Evolutionary conservation across 2,329 filamentous ascomycete genomes (phyloP).

Genomic region (Dendryphion nanum): DNA sequence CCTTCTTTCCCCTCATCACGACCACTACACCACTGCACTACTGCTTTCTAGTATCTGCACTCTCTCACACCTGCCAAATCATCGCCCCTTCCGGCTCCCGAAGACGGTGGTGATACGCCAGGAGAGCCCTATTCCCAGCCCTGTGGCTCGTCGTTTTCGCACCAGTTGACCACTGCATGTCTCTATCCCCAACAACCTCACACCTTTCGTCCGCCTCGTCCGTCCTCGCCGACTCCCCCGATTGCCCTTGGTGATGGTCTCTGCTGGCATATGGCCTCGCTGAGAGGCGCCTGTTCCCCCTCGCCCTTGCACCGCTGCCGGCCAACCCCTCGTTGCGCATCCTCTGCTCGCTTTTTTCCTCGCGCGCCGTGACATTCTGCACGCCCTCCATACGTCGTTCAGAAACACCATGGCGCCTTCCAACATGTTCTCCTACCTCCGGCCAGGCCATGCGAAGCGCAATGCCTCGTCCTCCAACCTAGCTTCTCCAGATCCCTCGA

Average conservation of each 20-base stretch:
- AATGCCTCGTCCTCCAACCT: constrained; percentile 36
- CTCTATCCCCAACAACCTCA: too few species aligned
- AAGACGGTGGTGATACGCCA: too few species aligned
- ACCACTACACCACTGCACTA: too few species aligned
- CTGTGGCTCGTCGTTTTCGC: too few species aligned
- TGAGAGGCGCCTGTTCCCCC: constrained; percentile 28
- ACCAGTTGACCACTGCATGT: too few species aligned
- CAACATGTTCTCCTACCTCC: constrained; percentile 41
- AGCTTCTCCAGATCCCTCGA: constrained; percentile 31
- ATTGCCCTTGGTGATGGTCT: constrained; percentile 22
- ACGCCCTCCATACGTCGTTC: not conserved
- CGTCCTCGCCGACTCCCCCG: constrained; percentile 1
- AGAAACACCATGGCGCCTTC: constrained; percentile 35
- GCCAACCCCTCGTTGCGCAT: not conserved
- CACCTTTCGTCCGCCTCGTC: too few species aligned
- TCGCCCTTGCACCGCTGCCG: constrained; percentile 1
- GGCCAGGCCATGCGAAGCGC: constrained; percentile 39
- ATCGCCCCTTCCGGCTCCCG: too few species aligned
- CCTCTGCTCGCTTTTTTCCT: not conserved
- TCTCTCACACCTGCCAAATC: too few species aligned
- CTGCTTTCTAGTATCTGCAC: too few species aligned
- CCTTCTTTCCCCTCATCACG: too few species aligned
- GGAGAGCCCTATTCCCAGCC: too few species aligned
- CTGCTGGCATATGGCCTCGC: constrained; percentile 29
- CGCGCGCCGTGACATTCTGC: not conserved